Base-by-base conservation (phyloP, 305 asterid species). In the Fraxinus albicans region DNA sequence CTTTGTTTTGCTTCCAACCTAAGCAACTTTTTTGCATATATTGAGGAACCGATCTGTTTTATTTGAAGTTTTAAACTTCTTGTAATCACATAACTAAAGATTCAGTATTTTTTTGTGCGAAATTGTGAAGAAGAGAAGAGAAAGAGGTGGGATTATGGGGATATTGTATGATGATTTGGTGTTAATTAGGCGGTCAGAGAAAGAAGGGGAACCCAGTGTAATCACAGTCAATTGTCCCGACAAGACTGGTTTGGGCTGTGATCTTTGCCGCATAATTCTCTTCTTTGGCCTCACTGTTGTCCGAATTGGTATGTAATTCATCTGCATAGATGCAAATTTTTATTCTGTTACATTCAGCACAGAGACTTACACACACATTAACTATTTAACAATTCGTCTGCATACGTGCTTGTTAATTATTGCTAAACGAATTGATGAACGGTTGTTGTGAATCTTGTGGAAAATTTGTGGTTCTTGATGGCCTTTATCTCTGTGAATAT, bases 151-250 rank as follows among this genome's bases (percentile, higher is more conserved):
- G 78, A 80, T 92, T 58, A 70, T 89, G 98, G 94, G 95, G 79
- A 80, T 92, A 67, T 83, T 91, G 87, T 83, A 86, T 72, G 98
- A 95, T 77, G 99, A 95, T 87, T 89, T 91, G 7, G 99, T 95
- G 78, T 82, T 93, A 67, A 83, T 95, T 29, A 90, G 88, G 29
- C 93, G 85, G 19, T 81, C 97, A 1, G 98, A 93, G 87, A 88
- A 84, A 76, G 93, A 87, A 88, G 96, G 90, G 25, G 98, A 95
- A 29, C 93, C 97, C 9, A 90, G 88, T 86, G 96, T 92, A 17
- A 92, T 95, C 25, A 95, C 98, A n/a, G 96, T 93, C 0, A 95
- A 93, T 83, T 94, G 99, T 35, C 98, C 98, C 0, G 99, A 93
- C 85, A 95, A 94, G 88, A 95, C 97, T 87, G 98, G 99, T 2